Percentiles rank a stretch among this genome's conserved stretches.
These are phyloP conservation scores for Stereum hirsutum DNA, from an alignment of 1,284 basidiomycete species.

Conservation along the genomic window DNA sequence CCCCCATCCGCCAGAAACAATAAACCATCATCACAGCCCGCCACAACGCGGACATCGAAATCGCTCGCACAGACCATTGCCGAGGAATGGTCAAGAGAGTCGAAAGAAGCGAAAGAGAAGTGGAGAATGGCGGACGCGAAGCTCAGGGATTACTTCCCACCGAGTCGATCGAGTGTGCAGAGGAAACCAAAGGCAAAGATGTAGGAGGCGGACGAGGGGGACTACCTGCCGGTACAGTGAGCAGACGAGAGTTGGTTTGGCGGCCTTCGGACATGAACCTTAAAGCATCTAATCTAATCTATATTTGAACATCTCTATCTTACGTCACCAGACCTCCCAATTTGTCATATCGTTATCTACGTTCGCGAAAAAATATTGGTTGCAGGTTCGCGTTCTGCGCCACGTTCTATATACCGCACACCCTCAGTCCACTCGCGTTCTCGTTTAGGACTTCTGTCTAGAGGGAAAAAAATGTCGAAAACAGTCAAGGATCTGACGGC, in stretches of 20 bases:
- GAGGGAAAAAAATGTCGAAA: constrained; percentile 35
- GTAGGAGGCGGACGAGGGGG: constrained; percentile 9
- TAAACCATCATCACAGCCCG: constrained; percentile 9
- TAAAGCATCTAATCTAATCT: no score
- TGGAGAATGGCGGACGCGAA: constrained; percentile 50
- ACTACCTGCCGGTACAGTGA: constrained; percentile 5
- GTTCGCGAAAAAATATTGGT: no score
- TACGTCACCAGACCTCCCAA: no score
- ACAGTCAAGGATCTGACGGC: constrained; percentile 75
- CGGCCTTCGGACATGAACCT: no score
- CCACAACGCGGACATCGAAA: constrained; percentile 16
- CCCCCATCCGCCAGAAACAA: constrained; percentile 15
- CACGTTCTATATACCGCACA: no score
- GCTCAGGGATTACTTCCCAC: constrained; percentile 24
- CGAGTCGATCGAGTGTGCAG: constrained; percentile 14
- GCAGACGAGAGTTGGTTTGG: no score
- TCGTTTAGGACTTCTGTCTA: no score
- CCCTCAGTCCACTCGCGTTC: no score
- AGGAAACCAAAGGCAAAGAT: constrained; percentile 16
- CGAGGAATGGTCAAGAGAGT: constrained; percentile 54
- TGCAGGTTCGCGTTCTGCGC: no score
- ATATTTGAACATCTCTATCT: no score
- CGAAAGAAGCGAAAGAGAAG: constrained; percentile 41
- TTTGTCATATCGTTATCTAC: no score
- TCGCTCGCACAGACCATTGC: constrained; percentile 55